These are phyloP conservation scores for Candida suzukii DNA, from an alignment of 805 yeast genomes.

Conservation along the genomic window DNA sequence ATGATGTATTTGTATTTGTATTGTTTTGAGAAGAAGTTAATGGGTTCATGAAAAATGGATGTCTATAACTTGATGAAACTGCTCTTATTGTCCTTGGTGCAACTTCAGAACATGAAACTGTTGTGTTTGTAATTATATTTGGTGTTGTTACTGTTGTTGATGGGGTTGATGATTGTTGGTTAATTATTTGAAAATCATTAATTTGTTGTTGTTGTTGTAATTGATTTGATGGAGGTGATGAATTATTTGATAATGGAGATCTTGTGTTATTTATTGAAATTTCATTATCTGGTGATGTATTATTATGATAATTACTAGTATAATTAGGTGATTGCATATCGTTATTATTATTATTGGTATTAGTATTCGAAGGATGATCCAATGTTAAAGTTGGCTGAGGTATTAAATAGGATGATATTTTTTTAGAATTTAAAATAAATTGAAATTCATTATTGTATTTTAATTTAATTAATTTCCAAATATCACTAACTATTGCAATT, in stretches of 20 bases:
- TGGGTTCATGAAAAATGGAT: not conserved
- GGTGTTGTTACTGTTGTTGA: not conserved
- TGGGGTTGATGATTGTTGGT: not conserved
- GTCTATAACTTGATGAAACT: not conserved
- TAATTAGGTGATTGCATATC: not conserved
- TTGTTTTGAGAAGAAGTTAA: no score
- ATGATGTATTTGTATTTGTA: no score
- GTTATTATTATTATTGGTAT: no score
- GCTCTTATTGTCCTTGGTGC: constrained; percentile 14
- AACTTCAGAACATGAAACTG: constrained; percentile 16
- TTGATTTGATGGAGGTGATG: not conserved
- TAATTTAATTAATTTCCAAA: constrained; percentile 18
- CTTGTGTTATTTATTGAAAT: no score
- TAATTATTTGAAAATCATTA: not conserved
- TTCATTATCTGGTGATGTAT: no score
- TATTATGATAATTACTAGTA: no score
- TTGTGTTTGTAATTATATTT: not conserved
- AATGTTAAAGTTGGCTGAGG: constrained; percentile 7
- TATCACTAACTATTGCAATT: constrained; percentile 11
- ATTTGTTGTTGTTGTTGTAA: not conserved
- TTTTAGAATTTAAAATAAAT: not conserved
- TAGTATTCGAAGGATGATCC: not conserved
- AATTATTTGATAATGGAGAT: not conserved
- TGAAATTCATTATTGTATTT: constrained; percentile 5
- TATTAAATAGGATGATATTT: not conserved